Conservation (phyloP, 257 asterid genomes). For the Gentiana macrophylla region DNA sequence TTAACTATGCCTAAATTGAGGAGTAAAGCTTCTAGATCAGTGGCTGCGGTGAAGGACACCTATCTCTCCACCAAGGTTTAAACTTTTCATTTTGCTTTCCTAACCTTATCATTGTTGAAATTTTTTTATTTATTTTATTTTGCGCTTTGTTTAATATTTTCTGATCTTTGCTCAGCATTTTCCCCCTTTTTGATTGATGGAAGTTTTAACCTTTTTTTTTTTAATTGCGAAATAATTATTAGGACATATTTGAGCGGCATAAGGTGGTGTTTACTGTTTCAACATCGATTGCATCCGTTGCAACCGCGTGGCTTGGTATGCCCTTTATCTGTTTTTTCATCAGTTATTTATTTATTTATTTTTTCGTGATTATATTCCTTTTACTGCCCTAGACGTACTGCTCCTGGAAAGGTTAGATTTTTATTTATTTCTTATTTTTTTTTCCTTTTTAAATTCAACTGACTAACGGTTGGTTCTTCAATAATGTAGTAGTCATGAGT, state of each 20-base stretch:
- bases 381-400: neutral
- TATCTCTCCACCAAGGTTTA: conserved; percentile 55
- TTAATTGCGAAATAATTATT: conserved; percentile 8
- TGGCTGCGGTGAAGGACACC: conserved; percentile 60
- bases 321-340: neutral
- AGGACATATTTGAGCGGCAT: conserved; percentile 89
- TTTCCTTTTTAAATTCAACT: too few relatives aligned
- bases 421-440: too few relatives aligned
- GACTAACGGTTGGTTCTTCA: too few relatives aligned
- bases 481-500: too few relatives aligned
- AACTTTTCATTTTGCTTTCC: neutral
- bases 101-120: neutral
- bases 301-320: conserved; percentile 81
- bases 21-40: conserved; percentile 47
- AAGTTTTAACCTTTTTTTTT: conserved; percentile 1
- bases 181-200: neutral
- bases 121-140: neutral
- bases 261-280: conserved; percentile 70
- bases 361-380: conserved; percentile 1
- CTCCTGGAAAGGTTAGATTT: too few relatives aligned
- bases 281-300: conserved; percentile 79
- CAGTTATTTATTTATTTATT: conserved; percentile 1
- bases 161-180: conserved; percentile 3
- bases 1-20: conserved; percentile 31
- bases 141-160: neutral